Evolutionary conservation across 139 green algal genomes (phyloP).

Genomic region (Auxenochlorella protothecoides): DNA sequence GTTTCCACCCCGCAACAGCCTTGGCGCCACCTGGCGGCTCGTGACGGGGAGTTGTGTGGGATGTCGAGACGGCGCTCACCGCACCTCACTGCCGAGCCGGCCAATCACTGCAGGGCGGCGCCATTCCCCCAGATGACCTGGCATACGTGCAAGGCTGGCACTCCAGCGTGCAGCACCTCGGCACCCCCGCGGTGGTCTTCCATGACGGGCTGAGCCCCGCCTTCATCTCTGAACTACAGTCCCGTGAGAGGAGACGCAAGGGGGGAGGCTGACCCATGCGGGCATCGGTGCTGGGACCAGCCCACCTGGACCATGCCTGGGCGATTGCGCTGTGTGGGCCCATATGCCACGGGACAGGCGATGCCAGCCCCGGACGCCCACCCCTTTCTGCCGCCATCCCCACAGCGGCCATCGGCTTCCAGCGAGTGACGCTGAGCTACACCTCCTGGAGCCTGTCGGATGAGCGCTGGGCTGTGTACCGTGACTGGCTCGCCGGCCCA

Average conservation of each 20-base stretch:
- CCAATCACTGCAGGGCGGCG: background rate
- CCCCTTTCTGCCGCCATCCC: background rate
- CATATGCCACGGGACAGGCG: background rate
- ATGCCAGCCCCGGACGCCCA: background rate
- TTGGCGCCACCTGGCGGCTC: too few species aligned
- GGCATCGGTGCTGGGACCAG: too few species aligned
- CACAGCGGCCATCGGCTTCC: background rate
- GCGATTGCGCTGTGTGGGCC: too few species aligned
- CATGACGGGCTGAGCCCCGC: background rate
- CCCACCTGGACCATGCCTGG: too few species aligned
- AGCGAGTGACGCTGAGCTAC: background rate
- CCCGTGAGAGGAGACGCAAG: background rate
- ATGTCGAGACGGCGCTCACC: too few species aligned
- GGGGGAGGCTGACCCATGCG: too few species aligned
- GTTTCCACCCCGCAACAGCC: too few species aligned
- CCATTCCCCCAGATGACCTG: background rate
- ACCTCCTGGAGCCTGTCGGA: constrained; percentile 1
- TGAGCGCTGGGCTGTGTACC: constrained; percentile 6
- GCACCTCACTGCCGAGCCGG: too few species aligned
- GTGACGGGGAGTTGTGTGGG: too few species aligned
- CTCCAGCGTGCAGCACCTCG: background rate
- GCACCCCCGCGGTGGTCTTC: background rate
- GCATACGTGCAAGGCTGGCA: background rate
- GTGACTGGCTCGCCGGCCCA: background rate
- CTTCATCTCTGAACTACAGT: background rate